A percentile compares a stretch with the other conserved stretches of the same genome.
These are phyloP conservation scores for Verticillium klebahnii DNA, from an alignment of 2,329 filamentous ascomycete genomes.

Conservation along the genomic window DNA sequence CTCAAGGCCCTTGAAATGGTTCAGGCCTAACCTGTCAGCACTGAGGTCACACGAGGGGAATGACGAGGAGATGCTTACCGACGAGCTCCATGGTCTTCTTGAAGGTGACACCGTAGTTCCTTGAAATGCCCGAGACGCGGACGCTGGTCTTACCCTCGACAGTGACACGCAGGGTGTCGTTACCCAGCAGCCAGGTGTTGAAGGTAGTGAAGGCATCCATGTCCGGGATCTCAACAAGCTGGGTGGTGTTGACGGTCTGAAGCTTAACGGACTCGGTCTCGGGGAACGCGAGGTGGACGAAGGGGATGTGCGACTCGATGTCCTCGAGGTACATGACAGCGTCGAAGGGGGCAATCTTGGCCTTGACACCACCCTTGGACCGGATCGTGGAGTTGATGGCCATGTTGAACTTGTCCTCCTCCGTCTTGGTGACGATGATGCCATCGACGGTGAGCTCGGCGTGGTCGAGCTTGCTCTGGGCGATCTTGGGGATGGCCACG, in stretches of 20 bases:
- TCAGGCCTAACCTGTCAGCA: conserved; percentile 30
- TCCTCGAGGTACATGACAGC: conserved; percentile 53
- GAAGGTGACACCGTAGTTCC: conserved; percentile 46
- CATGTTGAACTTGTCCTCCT: conserved; percentile 41
- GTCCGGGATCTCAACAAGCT: conserved; percentile 42
- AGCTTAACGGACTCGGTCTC: conserved; percentile 41
- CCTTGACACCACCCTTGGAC: conserved; percentile 46
- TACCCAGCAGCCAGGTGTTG: conserved; percentile 49
- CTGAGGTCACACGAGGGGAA: not conserved
- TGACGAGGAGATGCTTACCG: conserved; percentile 10
- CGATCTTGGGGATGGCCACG: conserved; percentile 51
- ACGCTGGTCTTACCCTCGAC: conserved; percentile 49
- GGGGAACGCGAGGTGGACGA: conserved; percentile 48
- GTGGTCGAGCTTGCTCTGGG: conserved; percentile 50
- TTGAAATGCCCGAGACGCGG: conserved; percentile 43
- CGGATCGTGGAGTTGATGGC: conserved; percentile 52
- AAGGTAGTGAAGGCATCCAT: conserved; percentile 46
- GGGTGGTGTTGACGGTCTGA: conserved; percentile 47
- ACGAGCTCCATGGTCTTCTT: conserved; percentile 49
- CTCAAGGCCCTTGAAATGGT: conserved; percentile 50
- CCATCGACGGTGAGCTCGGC: conserved; percentile 47
- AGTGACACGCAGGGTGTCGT: conserved; percentile 44
- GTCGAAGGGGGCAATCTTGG: conserved; percentile 44
- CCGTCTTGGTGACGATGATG: conserved; percentile 43
- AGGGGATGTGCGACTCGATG: conserved; percentile 38